Evolutionary conservation across 306 rosid genomes (phyloP).

Genomic region (Leucaena leucocephala): DNA sequence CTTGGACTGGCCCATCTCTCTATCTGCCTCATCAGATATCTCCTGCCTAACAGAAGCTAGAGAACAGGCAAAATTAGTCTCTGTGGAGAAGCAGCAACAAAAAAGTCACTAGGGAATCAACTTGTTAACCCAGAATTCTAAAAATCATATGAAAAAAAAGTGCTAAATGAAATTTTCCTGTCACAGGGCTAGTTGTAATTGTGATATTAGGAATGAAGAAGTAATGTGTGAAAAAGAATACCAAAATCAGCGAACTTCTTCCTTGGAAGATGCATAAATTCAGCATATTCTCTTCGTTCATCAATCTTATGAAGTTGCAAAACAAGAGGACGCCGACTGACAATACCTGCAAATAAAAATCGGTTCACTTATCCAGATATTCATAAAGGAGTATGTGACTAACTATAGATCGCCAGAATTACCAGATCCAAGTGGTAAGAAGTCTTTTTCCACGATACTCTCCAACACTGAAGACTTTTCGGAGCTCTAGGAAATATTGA

Average conservation of each 20-base stretch:
- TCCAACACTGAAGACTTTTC: slow-evolving; percentile 98
- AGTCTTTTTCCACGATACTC: slow-evolving; percentile 97
- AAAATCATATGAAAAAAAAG: background rate
- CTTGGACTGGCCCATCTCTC: slow-evolving; percentile 91
- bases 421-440: slow-evolving; percentile 99
- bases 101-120: background rate
- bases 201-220: slow-evolving; percentile 14
- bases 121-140: background rate
- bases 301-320: slow-evolving; percentile 87
- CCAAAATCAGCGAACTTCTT: slow-evolving; percentile 82
- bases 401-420: slow-evolving; percentile 25
- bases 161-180: slow-evolving; percentile 1
- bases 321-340: slow-evolving; percentile 92
- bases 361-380: slow-evolving; percentile 10
- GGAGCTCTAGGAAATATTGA: slow-evolving; percentile 66
- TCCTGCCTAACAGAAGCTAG: slow-evolving; percentile 97
- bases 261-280: slow-evolving; percentile 85
- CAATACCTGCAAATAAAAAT: slow-evolving; percentile 68
- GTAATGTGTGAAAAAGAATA: slow-evolving; percentile 32
- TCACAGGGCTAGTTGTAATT: background rate
- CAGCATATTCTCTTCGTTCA: slow-evolving; percentile 80
- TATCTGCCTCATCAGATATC: slow-evolving; percentile 92
- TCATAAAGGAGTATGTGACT: background rate
- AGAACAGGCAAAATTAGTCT: slow-evolving; percentile 40
- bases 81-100: slow-evolving; percentile 39